Conservation (phyloP, 2,329 filamentous ascomycete species). For the Talaromyces sp. region DNA sequence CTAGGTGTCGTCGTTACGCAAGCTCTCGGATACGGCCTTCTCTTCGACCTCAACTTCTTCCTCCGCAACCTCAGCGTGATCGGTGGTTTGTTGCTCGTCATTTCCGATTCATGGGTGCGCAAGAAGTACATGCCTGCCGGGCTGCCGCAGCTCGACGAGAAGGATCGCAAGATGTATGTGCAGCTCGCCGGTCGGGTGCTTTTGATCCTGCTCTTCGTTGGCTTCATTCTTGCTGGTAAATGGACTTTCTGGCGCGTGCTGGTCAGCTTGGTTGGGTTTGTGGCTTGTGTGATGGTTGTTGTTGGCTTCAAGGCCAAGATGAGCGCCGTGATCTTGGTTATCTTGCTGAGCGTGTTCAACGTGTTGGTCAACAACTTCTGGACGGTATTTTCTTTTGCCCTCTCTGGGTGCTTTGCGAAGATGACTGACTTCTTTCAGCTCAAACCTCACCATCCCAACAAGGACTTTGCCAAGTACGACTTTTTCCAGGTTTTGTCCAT, state of each 20-base stretch:
- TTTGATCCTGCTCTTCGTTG: constrained; percentile 94
- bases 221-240: constrained; percentile 90
- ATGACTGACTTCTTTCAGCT: constrained; percentile 54
- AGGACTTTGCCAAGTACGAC: constrained; percentile 99
- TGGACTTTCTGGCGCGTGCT: constrained; percentile 87
- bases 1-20: constrained; percentile 89
- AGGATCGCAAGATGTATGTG: constrained; percentile 99
- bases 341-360: constrained; percentile 96
- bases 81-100: constrained; percentile 93
- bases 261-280: constrained; percentile 77
- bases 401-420: not conserved
- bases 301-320: constrained; percentile 99
- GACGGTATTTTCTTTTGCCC: constrained; percentile 74
- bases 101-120: constrained; percentile 96
- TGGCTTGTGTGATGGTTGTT: constrained; percentile 96
- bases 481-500: constrained; percentile 99
- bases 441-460: constrained; percentile 96
- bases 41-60: constrained; percentile 99
- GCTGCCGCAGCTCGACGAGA: constrained; percentile 90
- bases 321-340: constrained; percentile 89
- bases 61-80: constrained; percentile 97
- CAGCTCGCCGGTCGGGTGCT: constrained; percentile 93
- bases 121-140: constrained; percentile 97
- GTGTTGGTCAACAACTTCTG: constrained; percentile 99
- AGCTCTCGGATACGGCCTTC: constrained; percentile 92